A percentile compares a stretch with the other conserved stretches of the same genome.
phyloP scores from a whole-genome alignment of 2,329 filamentous ascomycete species.

The Purpureocillium takamizusanense region DNA sequence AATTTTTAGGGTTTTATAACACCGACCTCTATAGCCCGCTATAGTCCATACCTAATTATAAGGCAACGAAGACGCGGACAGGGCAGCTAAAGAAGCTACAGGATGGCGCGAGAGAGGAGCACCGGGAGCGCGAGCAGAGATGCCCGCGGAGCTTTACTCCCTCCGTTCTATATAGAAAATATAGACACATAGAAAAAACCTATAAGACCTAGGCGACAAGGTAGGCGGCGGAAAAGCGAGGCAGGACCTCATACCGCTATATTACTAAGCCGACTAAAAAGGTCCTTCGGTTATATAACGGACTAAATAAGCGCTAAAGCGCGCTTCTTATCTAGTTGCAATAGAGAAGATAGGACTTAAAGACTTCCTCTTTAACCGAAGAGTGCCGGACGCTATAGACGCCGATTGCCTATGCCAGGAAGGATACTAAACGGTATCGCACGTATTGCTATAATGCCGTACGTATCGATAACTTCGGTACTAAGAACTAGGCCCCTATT shows the following conservation, averaged over 20 bases:
- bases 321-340: conserved; percentile 1
- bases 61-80: too few relatives aligned
- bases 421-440: conserved; percentile 5
- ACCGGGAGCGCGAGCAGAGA: too few relatives aligned
- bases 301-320: conserved; percentile 3
- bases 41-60: too few relatives aligned
- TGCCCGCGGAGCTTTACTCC: too few relatives aligned
- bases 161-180: too few relatives aligned
- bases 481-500: not conserved
- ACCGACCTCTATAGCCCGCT: not conserved
- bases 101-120: too few relatives aligned
- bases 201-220: too few relatives aligned
- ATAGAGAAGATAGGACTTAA: conserved; percentile 6
- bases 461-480: conserved; percentile 1
- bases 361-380: conserved; percentile 7
- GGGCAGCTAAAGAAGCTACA: too few relatives aligned
- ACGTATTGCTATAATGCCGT: conserved; percentile 5
- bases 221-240: too few relatives aligned
- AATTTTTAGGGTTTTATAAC: not conserved
- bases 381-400: conserved; percentile 4
- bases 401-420: conserved; percentile 3
- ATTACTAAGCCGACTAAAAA: too few relatives aligned
- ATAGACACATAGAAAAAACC: too few relatives aligned
- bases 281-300: conserved; percentile 7
- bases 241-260: too few relatives aligned